These are phyloP conservation scores for Solanum tacnaense DNA, from an alignment of 257 asterid genomes.

Conservation along the genomic window DNA sequence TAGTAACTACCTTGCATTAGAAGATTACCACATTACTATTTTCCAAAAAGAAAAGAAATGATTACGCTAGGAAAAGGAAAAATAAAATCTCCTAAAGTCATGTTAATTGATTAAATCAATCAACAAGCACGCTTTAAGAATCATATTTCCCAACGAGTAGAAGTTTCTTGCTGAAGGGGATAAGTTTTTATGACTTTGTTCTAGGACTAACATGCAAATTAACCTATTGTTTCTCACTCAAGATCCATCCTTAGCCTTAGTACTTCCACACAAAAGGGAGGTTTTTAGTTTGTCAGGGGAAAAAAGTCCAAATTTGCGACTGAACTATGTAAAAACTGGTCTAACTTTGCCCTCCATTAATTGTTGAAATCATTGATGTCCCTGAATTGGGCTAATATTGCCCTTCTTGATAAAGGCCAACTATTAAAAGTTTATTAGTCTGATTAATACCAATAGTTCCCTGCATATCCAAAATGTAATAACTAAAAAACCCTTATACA, in stretches of 20 bases:
- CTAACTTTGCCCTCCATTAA: background rate
- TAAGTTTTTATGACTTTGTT: background rate
- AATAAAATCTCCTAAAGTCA: background rate
- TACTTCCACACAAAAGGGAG: background rate
- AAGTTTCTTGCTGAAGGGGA: background rate
- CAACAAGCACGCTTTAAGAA: background rate
- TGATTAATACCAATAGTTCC: background rate
- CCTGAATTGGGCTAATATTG: background rate
- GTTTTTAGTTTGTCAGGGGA: background rate
- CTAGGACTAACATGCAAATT: background rate
- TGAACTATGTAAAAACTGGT: background rate
- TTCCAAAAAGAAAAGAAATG: background rate
- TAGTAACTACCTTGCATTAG: background rate
- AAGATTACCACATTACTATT: background rate
- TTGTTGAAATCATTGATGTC: background rate
- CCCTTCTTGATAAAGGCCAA: background rate
- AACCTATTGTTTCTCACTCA: background rate
- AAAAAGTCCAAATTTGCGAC: background rate
- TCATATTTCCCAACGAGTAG: background rate
- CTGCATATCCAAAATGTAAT: background rate
- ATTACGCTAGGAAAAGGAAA: background rate
- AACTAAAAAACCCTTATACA: background rate
- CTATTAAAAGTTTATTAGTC: background rate
- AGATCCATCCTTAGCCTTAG: background rate
- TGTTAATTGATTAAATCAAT: too few species aligned